A percentile compares a stretch with the other conserved stretches of the same genome.
phyloP scores from a whole-genome alignment of 2,329 filamentous ascomycete genomes.

The Malbranchea zuffiana region DNA sequence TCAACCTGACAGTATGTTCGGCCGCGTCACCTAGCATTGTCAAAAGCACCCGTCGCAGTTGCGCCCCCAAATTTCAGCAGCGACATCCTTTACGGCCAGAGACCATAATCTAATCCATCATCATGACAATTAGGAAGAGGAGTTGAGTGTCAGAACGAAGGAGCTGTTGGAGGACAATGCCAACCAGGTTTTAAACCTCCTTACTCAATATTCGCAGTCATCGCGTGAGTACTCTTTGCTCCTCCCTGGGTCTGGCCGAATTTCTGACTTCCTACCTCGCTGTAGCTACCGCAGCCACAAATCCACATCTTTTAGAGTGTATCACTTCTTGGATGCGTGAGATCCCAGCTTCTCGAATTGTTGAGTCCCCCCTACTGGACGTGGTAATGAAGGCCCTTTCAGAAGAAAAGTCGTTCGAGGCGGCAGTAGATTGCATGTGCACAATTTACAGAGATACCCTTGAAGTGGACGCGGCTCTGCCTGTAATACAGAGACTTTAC shows the following conservation, averaged over 20 bases:
- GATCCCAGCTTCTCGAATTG: slow-evolving; percentile 71
- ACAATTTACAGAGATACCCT: slow-evolving; percentile 83
- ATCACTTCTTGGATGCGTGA: slow-evolving; percentile 95
- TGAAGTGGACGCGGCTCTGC: slow-evolving; percentile 82
- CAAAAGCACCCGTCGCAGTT: slow-evolving; percentile 35
- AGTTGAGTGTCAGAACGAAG: slow-evolving; percentile 71
- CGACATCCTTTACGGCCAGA: slow-evolving; percentile 18
- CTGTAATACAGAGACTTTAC: slow-evolving; percentile 70
- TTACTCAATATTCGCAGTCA: slow-evolving; percentile 84
- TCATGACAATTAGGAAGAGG: slow-evolving; percentile 68
- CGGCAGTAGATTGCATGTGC: slow-evolving; percentile 85
- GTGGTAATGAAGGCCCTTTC: slow-evolving; percentile 64
- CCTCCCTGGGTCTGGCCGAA: background rate
- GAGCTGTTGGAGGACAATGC: slow-evolving; percentile 89
- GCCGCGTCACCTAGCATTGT: slow-evolving; percentile 36
- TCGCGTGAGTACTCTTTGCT: slow-evolving; percentile 51
- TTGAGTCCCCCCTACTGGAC: slow-evolving; percentile 74
- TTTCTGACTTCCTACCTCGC: background rate
- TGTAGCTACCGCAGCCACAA: slow-evolving; percentile 63
- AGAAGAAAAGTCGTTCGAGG: slow-evolving; percentile 67
- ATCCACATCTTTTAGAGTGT: slow-evolving; percentile 85
- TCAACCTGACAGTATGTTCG: slow-evolving; percentile 95
- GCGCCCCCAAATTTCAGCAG: slow-evolving; percentile 21
- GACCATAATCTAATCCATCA: slow-evolving; percentile 40
- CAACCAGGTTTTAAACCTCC: slow-evolving; percentile 69